Evolutionary conservation across 257 asterid species (phyloP), one percentile per base, ranked within the genome.

Genomic region (Nicotiana attenuata): DNA sequence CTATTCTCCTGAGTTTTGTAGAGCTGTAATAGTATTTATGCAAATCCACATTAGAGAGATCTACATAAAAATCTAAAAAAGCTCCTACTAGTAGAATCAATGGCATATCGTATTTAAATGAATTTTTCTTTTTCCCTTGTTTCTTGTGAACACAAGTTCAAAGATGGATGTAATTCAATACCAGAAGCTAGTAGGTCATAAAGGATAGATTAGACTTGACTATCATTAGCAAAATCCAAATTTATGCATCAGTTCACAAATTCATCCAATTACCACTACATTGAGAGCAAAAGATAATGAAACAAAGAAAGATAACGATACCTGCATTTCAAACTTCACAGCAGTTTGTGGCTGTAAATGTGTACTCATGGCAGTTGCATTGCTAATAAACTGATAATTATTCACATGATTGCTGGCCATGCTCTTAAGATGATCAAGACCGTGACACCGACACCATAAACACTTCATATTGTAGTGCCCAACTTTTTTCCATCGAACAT

Each of bases 321-420:
- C 99, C 99, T 95, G 99, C 85, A 96, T 84, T 90, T 96, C 99
- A 78, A 96, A 96, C 91, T 94, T 96, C 85, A 96, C 91, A 5
- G 81, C 86, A 68, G 81, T 80, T 81, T 78, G 95, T n/a, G 89
- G 87, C 81, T 82, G 91, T 60, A 85, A 64, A 52, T 83, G 87
- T 71, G 88, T 80, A 45, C 38, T 60, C 41, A 50, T 53, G 75
- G 90, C 26, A 63, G 91, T 82, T 71, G 81, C 87, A 69, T 87
- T 86, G 61, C 86, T 87, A 81, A 80, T 71, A 78, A 86, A 86
- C 81, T 88, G 89, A 87, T 87, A 85, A 76, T 76, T 90, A 24
- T 83, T 86, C 56, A 84, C 69, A 83, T 84, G 91, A 81, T 87
- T 86, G 80, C 56, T 76, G 71, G 69, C 38, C 77, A 84, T 26